Evolutionary conservation across 371 early-diverging fungal genomes (phyloP), one percentile per base, ranked within the genome.

Genomic region (Rhizopus stolonifer): DNA sequence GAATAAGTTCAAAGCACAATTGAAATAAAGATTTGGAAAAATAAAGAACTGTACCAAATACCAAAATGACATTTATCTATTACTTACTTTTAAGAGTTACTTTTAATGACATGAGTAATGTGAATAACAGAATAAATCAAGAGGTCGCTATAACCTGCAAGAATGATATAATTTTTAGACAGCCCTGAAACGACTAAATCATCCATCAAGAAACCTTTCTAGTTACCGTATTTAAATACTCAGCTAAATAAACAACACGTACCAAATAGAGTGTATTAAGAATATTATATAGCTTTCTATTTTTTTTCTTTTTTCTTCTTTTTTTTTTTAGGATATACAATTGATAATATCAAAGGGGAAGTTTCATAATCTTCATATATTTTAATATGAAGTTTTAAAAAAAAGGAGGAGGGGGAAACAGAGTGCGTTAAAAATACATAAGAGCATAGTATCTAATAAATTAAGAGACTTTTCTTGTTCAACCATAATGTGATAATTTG

Each of bases 401-500:
- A 15, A 22, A 10, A 43, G 10, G 19, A 26, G 6, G 11, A 21
- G 19, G 26, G 26, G 11, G 45, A 25, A 14, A 26, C 3, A 17
- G 26, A 7, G 26, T 13, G 46, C 7, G 43, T 42, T 42, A 42
- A 42, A 42, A 42, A 42, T 42, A 42, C 42, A 36, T 29, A 45
- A 45, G n/a, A n/a, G 21, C 46, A 45, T 24, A 45, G 26, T 45
- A 26, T 45, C 9, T 26, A 26, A 25, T n/a, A 45, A 45, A 45
- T 14, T 6, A 43, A 43, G 43, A 22, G 23, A 10, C 18, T 29
- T 7, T 7, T 4, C 7, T 29, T 4, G 31, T 29, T 29, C 15
- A 24, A 26, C 46, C 46, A 45, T 45, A 45, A 25, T 19, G 24
- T 3, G 23, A 38, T 49, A 49, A 24, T 15, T 49, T 54, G 24